A percentile compares a stretch with the other conserved stretches of the same genome.
These are phyloP conservation scores for Cyathus striatus DNA, from an alignment of 768 basidiomycete species.

Conservation along the genomic window DNA sequence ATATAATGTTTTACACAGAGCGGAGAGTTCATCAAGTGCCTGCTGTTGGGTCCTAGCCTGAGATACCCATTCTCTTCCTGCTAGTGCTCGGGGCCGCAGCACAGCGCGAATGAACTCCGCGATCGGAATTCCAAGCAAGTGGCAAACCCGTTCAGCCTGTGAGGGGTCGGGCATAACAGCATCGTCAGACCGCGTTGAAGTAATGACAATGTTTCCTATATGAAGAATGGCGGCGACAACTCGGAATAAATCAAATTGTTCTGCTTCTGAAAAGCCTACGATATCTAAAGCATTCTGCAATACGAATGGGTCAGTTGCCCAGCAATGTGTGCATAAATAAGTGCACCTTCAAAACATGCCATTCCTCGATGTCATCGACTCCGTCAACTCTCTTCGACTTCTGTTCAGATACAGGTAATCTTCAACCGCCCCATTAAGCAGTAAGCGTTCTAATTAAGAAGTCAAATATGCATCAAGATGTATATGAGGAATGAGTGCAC, in stretches of 20 bases:
- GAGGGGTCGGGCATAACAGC: conserved; percentile 74
- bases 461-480: conserved; percentile 3
- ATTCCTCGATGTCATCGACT: conserved; percentile 88
- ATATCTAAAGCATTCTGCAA: conserved; percentile 74
- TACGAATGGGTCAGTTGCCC: conserved; percentile 7
- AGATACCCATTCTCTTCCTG: conserved; percentile 95
- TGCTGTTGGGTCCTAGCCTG: conserved; percentile 90
- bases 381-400: conserved; percentile 90
- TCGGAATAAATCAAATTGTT: conserved; percentile 93
- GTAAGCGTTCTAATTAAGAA: conserved; percentile 50
- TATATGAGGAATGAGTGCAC: conserved; percentile 31
- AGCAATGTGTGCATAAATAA: not conserved
- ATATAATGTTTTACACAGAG: conserved; percentile 92
- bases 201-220: conserved; percentile 88
- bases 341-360: conserved; percentile 69
- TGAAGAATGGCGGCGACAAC: conserved; percentile 91
- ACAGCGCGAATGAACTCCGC: conserved; percentile 87
- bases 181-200: conserved; percentile 74
- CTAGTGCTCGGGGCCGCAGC: conserved; percentile 83
- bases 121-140: conserved; percentile 84
- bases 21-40: conserved; percentile 85
- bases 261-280: conserved; percentile 80
- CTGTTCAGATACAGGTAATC: conserved; percentile 91
- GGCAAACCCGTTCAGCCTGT: conserved; percentile 86
- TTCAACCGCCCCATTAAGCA: conserved; percentile 69